Conservation (phyloP, 179 eudicot genomes). For the Actinidia polygama region DNA sequence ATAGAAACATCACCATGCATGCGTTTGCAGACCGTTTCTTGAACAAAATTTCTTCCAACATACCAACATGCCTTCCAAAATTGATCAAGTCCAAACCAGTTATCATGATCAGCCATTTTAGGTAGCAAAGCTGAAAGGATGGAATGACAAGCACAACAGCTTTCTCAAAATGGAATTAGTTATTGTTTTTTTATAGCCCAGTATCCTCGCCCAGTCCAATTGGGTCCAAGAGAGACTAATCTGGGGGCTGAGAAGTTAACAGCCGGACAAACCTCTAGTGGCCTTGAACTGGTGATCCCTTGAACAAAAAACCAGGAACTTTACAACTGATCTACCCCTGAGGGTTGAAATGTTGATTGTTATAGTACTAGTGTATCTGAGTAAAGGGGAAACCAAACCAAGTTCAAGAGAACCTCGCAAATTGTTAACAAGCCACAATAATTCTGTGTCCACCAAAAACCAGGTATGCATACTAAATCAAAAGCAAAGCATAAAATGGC, state of each 20-base stretch:
- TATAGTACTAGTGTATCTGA: background rate
- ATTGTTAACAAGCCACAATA: background rate
- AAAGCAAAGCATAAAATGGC: conserved; percentile 2
- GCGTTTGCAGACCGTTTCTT: background rate
- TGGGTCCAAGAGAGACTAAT: no score
- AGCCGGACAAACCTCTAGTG: no score
- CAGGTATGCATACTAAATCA: background rate
- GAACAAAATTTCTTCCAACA: background rate
- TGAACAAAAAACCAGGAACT: no score
- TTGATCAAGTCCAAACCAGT: background rate
- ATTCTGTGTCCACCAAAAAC: conserved; percentile 5
- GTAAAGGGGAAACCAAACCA: background rate
- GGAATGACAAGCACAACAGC: background rate
- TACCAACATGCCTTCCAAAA: background rate
- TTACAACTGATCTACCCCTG: no score
- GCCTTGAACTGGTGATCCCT: no score
- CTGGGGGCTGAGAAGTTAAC: no score
- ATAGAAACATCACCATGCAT: background rate
- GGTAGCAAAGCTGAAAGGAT: conserved; percentile 2
- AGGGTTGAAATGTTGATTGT: background rate
- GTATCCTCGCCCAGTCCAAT: no score
- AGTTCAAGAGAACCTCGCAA: background rate
- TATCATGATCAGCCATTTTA: background rate
- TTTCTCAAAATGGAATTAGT: background rate
- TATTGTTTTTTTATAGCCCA: no score